Evolutionary conservation across 192 early-diverging fungal species (phyloP).

Genomic region (Mortierella alpina): DNA sequence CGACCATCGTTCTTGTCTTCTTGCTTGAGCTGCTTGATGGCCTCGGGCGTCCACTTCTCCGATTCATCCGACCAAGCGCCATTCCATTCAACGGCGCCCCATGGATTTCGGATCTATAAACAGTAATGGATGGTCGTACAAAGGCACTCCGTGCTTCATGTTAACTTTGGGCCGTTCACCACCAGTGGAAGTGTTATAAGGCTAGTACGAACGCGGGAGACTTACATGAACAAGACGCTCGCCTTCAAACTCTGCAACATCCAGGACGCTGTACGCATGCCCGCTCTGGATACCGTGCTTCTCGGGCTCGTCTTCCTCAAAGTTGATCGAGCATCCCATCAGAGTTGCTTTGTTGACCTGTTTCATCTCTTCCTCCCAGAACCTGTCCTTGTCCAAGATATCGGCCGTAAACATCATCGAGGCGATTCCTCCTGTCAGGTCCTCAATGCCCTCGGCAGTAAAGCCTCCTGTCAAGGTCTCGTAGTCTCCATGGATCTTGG

Average conservation of each 20-base stretch:
- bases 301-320: slow-evolving; percentile 28
- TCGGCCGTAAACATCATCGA: slow-evolving; percentile 51
- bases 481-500: slow-evolving; percentile 68
- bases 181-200: neutral
- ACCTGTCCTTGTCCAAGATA: slow-evolving; percentile 63
- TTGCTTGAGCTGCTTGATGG: slow-evolving; percentile 32
- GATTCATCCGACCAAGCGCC: slow-evolving; percentile 57
- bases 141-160: neutral
- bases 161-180: neutral
- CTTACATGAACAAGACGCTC: slow-evolving; percentile 51
- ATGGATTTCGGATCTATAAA: slow-evolving; percentile 61
- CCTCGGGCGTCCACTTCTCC: slow-evolving; percentile 52
- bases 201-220: neutral
- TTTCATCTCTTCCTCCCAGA: slow-evolving; percentile 67
- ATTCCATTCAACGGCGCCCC: slow-evolving; percentile 64
- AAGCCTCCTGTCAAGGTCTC: slow-evolving; percentile 57
- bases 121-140: neutral
- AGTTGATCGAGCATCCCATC: slow-evolving; percentile 54
- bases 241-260: slow-evolving; percentile 57
- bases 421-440: slow-evolving; percentile 66
- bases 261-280: slow-evolving; percentile 64
- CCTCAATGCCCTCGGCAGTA: slow-evolving; percentile 63
- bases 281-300: slow-evolving; percentile 49
- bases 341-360: slow-evolving; percentile 54
- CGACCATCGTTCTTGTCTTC: slow-evolving; percentile 47